Evolutionary conservation across 1,284 basidiomycete species (phyloP).

Genomic region (Microbotryum saponariae): DNA sequence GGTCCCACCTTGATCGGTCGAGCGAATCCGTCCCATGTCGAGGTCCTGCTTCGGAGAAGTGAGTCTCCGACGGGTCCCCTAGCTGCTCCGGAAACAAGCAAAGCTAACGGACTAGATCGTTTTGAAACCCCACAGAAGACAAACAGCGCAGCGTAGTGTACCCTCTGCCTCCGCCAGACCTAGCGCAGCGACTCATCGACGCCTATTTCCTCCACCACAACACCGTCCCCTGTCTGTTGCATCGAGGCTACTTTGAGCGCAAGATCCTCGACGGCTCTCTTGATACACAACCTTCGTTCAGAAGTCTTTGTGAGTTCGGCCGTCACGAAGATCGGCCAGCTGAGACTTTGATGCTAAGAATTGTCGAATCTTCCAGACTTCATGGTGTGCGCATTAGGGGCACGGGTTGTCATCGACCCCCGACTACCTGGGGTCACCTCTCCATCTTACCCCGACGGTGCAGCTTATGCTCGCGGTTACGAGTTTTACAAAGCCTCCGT

Average conservation of each 20-base stretch:
- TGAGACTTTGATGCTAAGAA: too few relatives aligned
- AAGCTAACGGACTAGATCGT: not conserved
- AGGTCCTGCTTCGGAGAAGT: too few relatives aligned
- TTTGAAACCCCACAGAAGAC: not conserved
- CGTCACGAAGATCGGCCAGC: not conserved
- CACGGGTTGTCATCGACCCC: constrained; percentile 58
- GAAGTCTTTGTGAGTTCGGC: constrained; percentile 48
- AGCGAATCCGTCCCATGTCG: too few relatives aligned
- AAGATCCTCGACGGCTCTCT: constrained; percentile 55
- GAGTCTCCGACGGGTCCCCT: too few relatives aligned
- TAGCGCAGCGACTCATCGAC: constrained; percentile 56
- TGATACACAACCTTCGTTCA: constrained; percentile 55
- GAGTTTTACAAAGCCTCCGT: constrained; percentile 6
- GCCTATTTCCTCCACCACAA: constrained; percentile 62
- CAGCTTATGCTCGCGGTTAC: not conserved
- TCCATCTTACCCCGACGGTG: not conserved
- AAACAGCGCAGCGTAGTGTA: not conserved
- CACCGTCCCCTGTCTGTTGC: constrained; percentile 60
- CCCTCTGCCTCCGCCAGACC: constrained; percentile 42
- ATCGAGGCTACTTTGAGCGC: constrained; percentile 64
- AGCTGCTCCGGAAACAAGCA: too few relatives aligned
- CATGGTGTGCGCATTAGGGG: constrained; percentile 65
- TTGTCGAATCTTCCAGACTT: constrained; percentile 37
- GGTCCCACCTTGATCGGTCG: too few relatives aligned
- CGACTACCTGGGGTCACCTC: constrained; percentile 44